phyloP scores from a whole-genome alignment of 2,329 filamentous ascomycete genomes.

The Apiospora phragmitis region DNA sequence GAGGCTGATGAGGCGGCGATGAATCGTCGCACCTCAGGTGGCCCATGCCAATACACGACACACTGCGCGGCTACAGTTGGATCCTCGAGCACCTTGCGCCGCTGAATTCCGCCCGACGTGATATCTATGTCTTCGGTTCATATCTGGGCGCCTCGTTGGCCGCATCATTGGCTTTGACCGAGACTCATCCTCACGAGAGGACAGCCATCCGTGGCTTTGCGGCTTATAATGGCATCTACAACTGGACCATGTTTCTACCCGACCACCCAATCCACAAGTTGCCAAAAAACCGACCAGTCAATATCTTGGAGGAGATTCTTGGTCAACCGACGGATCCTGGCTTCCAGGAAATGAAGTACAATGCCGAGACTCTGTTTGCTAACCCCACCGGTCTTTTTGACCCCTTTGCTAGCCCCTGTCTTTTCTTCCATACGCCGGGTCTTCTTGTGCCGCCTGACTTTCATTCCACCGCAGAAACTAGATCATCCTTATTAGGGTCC shows the following conservation, averaged over 20 bases:
- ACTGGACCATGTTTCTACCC: constrained; percentile 63
- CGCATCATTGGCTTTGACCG: constrained; percentile 57
- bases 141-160: constrained; percentile 60
- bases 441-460: constrained; percentile 48
- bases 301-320: constrained; percentile 22
- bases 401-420: constrained; percentile 56
- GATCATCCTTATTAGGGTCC: not conserved
- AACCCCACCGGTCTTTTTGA: constrained; percentile 55
- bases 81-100: constrained; percentile 46
- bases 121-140: constrained; percentile 55
- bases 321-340: constrained; percentile 30
- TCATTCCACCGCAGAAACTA: constrained; percentile 31
- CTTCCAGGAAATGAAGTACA: constrained; percentile 38
- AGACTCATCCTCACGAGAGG: constrained; percentile 43
- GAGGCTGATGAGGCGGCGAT: constrained; percentile 10
- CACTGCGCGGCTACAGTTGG: constrained; percentile 55
- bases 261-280: constrained; percentile 47
- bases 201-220: constrained; percentile 55
- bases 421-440: constrained; percentile 59
- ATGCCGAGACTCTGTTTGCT: constrained; percentile 46
- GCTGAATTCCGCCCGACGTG: constrained; percentile 34
- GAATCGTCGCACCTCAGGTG: constrained; percentile 39
- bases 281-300: constrained; percentile 15
- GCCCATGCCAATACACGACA: constrained; percentile 60
- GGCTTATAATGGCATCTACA: constrained; percentile 61